Percentiles rank a stretch among this genome's conserved stretches.
phyloP scores from a whole-genome alignment of 192 early-diverging fungal species.

The Ramicandelaber brevisporus region DNA sequence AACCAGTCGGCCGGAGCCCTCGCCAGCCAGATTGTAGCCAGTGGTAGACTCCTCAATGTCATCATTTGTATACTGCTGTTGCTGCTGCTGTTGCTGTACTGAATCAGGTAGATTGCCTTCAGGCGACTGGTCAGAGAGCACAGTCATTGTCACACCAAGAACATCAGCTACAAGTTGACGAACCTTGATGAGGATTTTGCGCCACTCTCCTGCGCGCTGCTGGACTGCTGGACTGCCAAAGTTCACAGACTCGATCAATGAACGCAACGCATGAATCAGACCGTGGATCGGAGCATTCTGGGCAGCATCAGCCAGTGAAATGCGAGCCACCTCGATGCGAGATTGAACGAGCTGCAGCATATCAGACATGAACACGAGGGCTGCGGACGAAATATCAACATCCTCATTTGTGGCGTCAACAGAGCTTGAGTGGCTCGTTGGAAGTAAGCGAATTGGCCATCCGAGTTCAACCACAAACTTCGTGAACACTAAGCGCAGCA shows the following conservation, averaged over 20 bases:
- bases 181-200: slow-evolving; percentile 14
- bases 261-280: slow-evolving; percentile 22
- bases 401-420: too few species aligned
- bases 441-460: slow-evolving; percentile 9
- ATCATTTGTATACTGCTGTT: too few species aligned
- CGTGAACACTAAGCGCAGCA: slow-evolving; percentile 48
- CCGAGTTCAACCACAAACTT: slow-evolving; percentile 34
- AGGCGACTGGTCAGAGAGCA: slow-evolving; percentile 53
- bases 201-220: slow-evolving; percentile 19
- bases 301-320: slow-evolving; percentile 20
- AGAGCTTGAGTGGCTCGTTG: too few species aligned
- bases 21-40: slow-evolving; percentile 9
- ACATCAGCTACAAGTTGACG: slow-evolving; percentile 21
- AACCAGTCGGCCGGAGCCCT: slow-evolving; percentile 9
- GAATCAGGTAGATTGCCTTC: slow-evolving; percentile 76
- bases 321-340: slow-evolving; percentile 11
- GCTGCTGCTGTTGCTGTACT: slow-evolving; percentile 35
- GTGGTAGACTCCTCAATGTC: slow-evolving; percentile 10
- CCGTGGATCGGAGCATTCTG: slow-evolving; percentile 26
- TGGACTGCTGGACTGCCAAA: slow-evolving; percentile 17
- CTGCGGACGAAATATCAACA: background rate
- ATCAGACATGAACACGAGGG: slow-evolving; percentile 6
- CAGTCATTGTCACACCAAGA: slow-evolving; percentile 30
- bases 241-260: slow-evolving; percentile 32
- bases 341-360: slow-evolving; percentile 6